phyloP scores from a whole-genome alignment of 345 rosid species.

The Sisymbrium irio region DNA sequence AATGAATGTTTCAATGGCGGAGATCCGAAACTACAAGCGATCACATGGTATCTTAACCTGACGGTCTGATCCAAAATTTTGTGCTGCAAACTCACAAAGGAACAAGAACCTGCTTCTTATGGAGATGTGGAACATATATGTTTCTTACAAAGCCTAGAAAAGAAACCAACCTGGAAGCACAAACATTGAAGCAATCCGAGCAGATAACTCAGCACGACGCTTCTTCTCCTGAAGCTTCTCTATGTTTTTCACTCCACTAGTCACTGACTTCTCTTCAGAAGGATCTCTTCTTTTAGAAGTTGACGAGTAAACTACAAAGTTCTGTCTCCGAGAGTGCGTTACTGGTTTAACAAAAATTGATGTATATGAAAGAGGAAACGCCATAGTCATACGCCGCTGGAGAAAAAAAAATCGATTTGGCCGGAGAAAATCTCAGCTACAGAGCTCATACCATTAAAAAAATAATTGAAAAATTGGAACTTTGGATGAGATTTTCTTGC shows the following conservation, averaged over 20 bases:
- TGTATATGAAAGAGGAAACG: constrained; percentile 32
- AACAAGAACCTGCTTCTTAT: constrained; percentile 44
- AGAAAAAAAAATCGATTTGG: neutral
- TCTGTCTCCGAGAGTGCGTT: constrained; percentile 27
- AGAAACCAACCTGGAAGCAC: neutral
- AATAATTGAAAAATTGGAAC: too few species aligned
- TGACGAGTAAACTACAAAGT: constrained; percentile 38
- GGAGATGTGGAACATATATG: constrained; percentile 45
- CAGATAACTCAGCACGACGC: constrained; percentile 70
- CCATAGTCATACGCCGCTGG: constrained; percentile 10
- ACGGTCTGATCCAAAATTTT: constrained; percentile 29
- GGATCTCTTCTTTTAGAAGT: constrained; percentile 65
- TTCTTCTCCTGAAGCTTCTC: constrained; percentile 59
- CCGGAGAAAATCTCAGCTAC: constrained; percentile 1
- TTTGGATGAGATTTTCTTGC: too few species aligned
- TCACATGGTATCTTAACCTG: constrained; percentile 20
- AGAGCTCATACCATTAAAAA: neutral
- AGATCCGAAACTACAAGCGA: too few species aligned
- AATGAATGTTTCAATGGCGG: too few species aligned
- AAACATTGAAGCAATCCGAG: constrained; percentile 63
- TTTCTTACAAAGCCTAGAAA: constrained; percentile 44
- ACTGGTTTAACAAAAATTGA: constrained; percentile 27
- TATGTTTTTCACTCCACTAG: constrained; percentile 38
- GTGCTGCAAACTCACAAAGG: constrained; percentile 43
- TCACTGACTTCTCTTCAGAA: constrained; percentile 36